Base-by-base conservation (phyloP, 345 rosid genomes). In the Hibiscus mutabilis region DNA sequence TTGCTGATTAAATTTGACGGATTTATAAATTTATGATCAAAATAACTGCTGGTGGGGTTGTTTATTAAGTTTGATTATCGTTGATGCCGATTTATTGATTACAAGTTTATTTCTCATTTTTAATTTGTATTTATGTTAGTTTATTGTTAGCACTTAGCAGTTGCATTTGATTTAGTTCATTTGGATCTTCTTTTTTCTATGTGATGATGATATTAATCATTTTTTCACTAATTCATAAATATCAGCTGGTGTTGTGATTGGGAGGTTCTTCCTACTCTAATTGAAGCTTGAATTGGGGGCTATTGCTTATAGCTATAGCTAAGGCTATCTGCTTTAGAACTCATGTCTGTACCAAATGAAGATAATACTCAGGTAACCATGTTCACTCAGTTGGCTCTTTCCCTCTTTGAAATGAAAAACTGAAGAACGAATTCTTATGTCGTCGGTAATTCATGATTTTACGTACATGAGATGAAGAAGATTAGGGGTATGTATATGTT, bases 321-420 rank as follows among this genome's bases (percentile, higher is more conserved):
- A 40, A 57, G 40, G 4, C 14, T 37, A 29, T 44, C 42, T 67
- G 13, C 59, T 49, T 49, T 67, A 16, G 12, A 67, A 67, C 44
- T 67, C 71, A 91, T 91, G 97, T 86, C 92, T 64, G 78, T 60
- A 19, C 75, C 82, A 47, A 78, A 79, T 68, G 95, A 89, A 57
- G 91, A 82, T 62, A 77, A 75, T 61, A 42, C 83, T 76, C 86
- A 87, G 97, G 97, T 91, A 75, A 69, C 22, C 18, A 2, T 55
- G 13, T 67, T 61, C 49, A 16, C 35, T 33, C 15, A 33, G 46
- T 21, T 55, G 46, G 29, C 4, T 55, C 60, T 55, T 68, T 56
- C 27, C 22, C 40, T 47, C 33, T 47, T 47, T 47, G 53, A n/a
- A 49, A 16, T 11, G 25, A 67, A 67, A 27, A 27, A 15, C 35